Base-by-base conservation (phyloP, 2,329 filamentous ascomycete species). In the Daldinia eschscholtzii region DNA sequence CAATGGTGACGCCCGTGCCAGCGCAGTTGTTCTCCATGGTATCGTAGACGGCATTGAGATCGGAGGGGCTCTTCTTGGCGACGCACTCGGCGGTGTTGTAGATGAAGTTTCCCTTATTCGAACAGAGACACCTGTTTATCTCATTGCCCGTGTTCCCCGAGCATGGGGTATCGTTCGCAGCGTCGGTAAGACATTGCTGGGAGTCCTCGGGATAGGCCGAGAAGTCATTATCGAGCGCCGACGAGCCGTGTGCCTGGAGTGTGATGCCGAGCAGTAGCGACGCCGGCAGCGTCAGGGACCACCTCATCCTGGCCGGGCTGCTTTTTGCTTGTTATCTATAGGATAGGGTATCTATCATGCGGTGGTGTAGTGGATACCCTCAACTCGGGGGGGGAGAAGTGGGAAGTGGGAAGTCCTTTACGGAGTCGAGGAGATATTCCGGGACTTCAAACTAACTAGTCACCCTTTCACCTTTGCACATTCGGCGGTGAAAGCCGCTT, bases 71-170 rank as follows among this genome's bases (percentile, higher is more conserved):
- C 2, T 73, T 39, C 15, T 73, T 65, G 6, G 81, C 84, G 12
- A 88, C 74, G 69, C 86, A 88, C 12, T 68, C 71, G 2, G 85
- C 86, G 1, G 83, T 73, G 37, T 80, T 79, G 20, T 81, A 82
- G 67, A 87, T 78, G 74, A 87, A 88, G 70, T 82, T 78, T 61
- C 83, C 83, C 35, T 79, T 77, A 69, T 87, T 86, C 68, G 76
- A 74, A 73, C 86, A 88, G 1, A 87, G 79, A 60, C 86, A 88
- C 1, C 74, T 59, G 71, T 88, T 87, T 68, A 86, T 78, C 33
- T 80, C 76, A 0, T 72, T 50, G 2, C 80, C 78, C 0, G 80
- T 81, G 20, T 74, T 73, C 18, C 82, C 82, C 4, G 77, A 76
- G 76, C 86, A 88, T 4, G 75, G 72, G 15, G 81, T 82, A 20